These are phyloP conservation scores for Rhodotorula sp. DNA, from an alignment of 1,284 basidiomycete genomes.

Conservation along the genomic window DNA sequence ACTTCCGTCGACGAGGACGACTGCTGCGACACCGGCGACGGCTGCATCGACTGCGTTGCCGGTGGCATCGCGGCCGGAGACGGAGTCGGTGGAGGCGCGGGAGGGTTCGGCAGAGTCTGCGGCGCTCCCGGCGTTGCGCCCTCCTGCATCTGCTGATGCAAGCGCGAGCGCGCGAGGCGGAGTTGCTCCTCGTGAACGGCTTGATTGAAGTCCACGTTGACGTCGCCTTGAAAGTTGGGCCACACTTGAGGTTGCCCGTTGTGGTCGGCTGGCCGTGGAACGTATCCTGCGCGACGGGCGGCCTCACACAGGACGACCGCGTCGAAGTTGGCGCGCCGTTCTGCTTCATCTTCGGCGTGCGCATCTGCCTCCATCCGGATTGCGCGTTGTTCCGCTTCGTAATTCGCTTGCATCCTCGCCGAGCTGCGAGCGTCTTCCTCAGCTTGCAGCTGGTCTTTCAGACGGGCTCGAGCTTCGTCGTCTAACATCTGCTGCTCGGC, in stretches of 20 bases:
- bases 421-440: constrained; percentile 26
- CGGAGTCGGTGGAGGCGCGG: not conserved
- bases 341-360: not conserved
- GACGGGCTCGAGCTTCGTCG: constrained; percentile 13
- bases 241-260: no score
- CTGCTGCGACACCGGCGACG: constrained; percentile 9
- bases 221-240: no score
- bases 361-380: constrained; percentile 16
- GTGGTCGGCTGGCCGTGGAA: no score
- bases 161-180: constrained; percentile 21
- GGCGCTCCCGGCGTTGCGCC: constrained; percentile 7
- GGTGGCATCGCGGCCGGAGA: not conserved
- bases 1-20: not conserved
- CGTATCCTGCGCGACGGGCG: no score
- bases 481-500: not conserved
- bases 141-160: constrained; percentile 36
- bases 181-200: constrained; percentile 32
- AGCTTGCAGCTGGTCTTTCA: constrained; percentile 17
- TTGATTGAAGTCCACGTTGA: constrained; percentile 15
- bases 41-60: no score
- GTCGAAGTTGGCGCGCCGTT: constrained; percentile 10
- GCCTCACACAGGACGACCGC: constrained; percentile 13
- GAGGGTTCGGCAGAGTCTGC: constrained; percentile 21
- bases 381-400: constrained; percentile 18
- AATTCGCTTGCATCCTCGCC: constrained; percentile 11